Percentiles rank a stretch among this genome's conserved stretches.
phyloP scores from a whole-genome alignment of 1,284 basidiomycete genomes.

The Cutaneotrichosporon sp. region DNA sequence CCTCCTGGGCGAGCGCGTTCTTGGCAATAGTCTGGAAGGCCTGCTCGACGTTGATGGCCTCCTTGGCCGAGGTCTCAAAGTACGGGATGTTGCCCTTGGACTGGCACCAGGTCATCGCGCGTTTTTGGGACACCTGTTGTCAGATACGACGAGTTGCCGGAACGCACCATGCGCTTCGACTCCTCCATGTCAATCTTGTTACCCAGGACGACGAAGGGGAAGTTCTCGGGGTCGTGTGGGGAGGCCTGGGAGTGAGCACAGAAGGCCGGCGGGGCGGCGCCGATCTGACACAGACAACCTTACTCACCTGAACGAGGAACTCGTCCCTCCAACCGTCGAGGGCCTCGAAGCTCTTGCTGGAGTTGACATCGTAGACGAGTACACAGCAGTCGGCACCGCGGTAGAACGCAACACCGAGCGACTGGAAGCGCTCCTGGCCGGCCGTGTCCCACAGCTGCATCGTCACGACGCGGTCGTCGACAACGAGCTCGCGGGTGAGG shows the following conservation, averaged over 20 bases:
- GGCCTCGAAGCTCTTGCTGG: conserved; percentile 93
- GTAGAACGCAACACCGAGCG: conserved; percentile 97
- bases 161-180: conserved; percentile 85
- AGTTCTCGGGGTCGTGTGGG: conserved; percentile 98
- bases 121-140: conserved; percentile 74
- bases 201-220: conserved; percentile 97
- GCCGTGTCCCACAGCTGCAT: conserved; percentile 99
- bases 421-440: conserved; percentile 99
- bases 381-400: conserved; percentile 99
- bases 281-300: neutral
- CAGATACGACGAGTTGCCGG: conserved; percentile 53
- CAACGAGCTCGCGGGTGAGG: conserved; percentile 97
- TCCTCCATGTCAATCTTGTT: conserved; percentile 99
- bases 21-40: conserved; percentile 99
- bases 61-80: conserved; percentile 99
- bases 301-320: conserved; percentile 75
- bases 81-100: conserved; percentile 99
- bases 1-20: conserved; percentile 96
- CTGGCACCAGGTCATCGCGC: conserved; percentile 99
- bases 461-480: conserved; percentile 95
- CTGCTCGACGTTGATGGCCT: conserved; percentile 99
- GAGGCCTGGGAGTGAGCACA: conserved; percentile 66
- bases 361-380: conserved; percentile 98
- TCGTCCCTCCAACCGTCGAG: conserved; percentile 97
- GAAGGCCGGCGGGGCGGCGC: neutral